These are phyloP conservation scores for Calonectria fujianensis DNA, from an alignment of 2,329 filamentous ascomycete species.

Conservation along the genomic window DNA sequence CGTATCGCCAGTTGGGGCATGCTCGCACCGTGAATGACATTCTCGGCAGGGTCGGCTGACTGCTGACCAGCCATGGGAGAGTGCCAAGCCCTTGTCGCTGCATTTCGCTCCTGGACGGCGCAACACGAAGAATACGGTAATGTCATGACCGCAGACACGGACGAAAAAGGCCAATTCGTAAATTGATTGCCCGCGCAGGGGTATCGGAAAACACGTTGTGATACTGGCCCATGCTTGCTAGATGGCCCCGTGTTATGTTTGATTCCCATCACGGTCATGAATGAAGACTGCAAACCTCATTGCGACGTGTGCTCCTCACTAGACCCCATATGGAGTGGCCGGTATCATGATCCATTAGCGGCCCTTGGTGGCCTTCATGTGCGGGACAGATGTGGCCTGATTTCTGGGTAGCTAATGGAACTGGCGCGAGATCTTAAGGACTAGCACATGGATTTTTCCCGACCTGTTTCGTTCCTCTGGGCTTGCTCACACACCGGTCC, in stretches of 20 bases:
- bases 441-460: slow-evolving; percentile 36
- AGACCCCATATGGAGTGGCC: slow-evolving; percentile 2
- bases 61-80: slow-evolving; percentile 26
- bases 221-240: slow-evolving; percentile 34
- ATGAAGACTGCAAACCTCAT: not conserved
- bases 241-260: slow-evolving; percentile 19
- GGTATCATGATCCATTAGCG: slow-evolving; percentile 28
- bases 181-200: slow-evolving; percentile 21
- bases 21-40: slow-evolving; percentile 31
- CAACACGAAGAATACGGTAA: slow-evolving; percentile 39
- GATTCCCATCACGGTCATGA: slow-evolving; percentile 16
- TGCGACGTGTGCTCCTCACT: slow-evolving; percentile 20
- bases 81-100: slow-evolving; percentile 34
- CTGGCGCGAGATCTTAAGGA: slow-evolving; percentile 35
- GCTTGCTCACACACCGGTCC: slow-evolving; percentile 1
- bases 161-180: slow-evolving; percentile 10
- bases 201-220: slow-evolving; percentile 28
- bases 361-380: slow-evolving; percentile 23
- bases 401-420: slow-evolving; percentile 29
- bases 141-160: slow-evolving; percentile 31
- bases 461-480: slow-evolving; percentile 29
- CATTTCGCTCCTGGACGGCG: slow-evolving; percentile 29
- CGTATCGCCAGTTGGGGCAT: slow-evolving; percentile 12
- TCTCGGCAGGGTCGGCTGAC: slow-evolving; percentile 30
- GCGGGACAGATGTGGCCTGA: slow-evolving; percentile 41